A percentile compares a stretch with the other conserved stretches of the same genome.
phyloP scores from a whole-genome alignment of 2,329 filamentous ascomycete genomes.

The Hymenoscyphus occultus region DNA sequence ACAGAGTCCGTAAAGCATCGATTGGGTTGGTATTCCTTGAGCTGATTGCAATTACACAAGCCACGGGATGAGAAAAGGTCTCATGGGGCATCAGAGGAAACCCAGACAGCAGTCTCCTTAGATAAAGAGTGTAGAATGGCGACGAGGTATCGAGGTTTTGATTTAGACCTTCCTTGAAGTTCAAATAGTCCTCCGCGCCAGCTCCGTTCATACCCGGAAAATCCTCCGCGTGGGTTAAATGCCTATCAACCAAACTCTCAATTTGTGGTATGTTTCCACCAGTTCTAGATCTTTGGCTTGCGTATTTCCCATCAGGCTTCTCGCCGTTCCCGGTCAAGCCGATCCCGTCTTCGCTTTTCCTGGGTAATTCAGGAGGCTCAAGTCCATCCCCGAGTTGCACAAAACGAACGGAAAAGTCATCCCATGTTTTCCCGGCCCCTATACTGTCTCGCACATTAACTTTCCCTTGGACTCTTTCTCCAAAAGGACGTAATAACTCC shows the following conservation, averaged over 20 bases:
- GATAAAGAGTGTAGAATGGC: slow-evolving; percentile 80
- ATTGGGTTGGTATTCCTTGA: slow-evolving; percentile 81
- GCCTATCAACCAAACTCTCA: slow-evolving; percentile 76
- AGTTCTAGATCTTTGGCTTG: slow-evolving; percentile 29
- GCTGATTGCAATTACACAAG: slow-evolving; percentile 91
- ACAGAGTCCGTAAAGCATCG: slow-evolving; percentile 80
- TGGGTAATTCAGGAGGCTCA: slow-evolving; percentile 46
- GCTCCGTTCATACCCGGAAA: slow-evolving; percentile 27
- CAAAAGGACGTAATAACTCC: slow-evolving; percentile 85
- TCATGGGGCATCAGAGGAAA: slow-evolving; percentile 79
- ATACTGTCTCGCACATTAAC: slow-evolving; percentile 88
- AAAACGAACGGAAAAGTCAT: slow-evolving; percentile 89
- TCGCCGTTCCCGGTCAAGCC: slow-evolving; percentile 24
- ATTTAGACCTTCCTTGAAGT: slow-evolving; percentile 36
- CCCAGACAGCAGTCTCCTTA: slow-evolving; percentile 78
- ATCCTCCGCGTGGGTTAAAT: slow-evolving; percentile 71
- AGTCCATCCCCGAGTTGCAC: slow-evolving; percentile 63
- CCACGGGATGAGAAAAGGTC: slow-evolving; percentile 91
- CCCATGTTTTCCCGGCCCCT: slow-evolving; percentile 76
- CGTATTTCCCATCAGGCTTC: slow-evolving; percentile 17
- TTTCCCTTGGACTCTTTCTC: slow-evolving; percentile 82
- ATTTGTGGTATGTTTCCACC: slow-evolving; percentile 62
- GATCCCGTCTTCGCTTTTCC: slow-evolving; percentile 35
- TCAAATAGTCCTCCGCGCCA: slow-evolving; percentile 37
- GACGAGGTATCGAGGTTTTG: slow-evolving; percentile 49